These are phyloP conservation scores for Tolypocladium amazonense DNA, from an alignment of 2,329 filamentous ascomycete species.

Conservation along the genomic window DNA sequence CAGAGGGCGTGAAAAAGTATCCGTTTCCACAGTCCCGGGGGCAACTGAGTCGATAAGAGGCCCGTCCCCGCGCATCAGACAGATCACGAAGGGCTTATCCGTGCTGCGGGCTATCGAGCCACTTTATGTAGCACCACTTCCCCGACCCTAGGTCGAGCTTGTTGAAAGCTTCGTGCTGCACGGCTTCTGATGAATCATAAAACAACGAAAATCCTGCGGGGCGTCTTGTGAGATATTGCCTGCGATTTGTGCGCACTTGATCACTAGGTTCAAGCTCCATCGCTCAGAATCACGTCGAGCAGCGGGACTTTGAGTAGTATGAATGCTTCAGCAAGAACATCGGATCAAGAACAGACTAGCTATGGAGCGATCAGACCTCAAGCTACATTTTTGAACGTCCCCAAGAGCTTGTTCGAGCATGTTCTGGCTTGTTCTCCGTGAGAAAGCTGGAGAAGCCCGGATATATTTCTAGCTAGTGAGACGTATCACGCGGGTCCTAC, in stretches of 20 bases:
- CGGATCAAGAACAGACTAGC: too few relatives aligned
- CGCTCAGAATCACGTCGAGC: background rate
- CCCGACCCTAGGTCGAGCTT: background rate
- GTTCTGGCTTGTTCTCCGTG: too few relatives aligned
- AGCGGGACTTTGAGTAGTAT: too few relatives aligned
- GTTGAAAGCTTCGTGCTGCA: background rate
- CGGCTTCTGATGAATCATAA: background rate
- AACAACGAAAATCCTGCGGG: background rate
- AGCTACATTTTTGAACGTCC: too few relatives aligned
- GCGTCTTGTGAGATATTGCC: background rate
- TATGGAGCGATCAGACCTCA: too few relatives aligned
- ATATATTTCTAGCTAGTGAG: background rate
- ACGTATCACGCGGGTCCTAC: background rate
- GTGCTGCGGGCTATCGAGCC: background rate
- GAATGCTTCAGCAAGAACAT: too few relatives aligned
- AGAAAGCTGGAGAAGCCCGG: background rate
- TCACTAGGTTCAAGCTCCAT: background rate
- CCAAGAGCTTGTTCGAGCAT: too few relatives aligned
- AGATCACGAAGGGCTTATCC: background rate
- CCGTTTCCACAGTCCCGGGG: background rate
- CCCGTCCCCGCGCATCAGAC: background rate
- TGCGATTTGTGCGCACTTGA: background rate
- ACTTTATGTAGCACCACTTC: background rate
- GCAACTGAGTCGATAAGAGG: background rate
- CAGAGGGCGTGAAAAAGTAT: background rate